Conservation (phyloP, 305 asterid genomes). For the Galium porrigens region DNA sequence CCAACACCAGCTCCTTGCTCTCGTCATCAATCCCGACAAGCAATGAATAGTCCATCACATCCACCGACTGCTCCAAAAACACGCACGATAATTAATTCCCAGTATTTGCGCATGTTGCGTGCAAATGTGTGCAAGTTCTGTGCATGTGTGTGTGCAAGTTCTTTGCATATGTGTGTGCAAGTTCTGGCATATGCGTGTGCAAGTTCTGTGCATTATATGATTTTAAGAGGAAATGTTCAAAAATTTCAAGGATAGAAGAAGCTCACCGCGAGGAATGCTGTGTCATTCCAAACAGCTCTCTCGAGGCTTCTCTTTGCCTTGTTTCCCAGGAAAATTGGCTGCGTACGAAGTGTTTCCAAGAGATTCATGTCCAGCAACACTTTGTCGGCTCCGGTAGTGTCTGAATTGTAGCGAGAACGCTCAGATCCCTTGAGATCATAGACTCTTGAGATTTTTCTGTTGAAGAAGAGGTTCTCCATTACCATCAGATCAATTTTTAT, state of each 20-base stretch:
- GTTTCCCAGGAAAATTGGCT: slow-evolving; percentile 85
- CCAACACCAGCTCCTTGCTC: slow-evolving; percentile 62
- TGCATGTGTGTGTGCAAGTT: neutral
- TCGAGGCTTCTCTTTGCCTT: slow-evolving; percentile 72
- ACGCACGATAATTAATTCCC: neutral
- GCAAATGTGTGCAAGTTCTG: neutral
- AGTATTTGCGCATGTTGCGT: neutral
- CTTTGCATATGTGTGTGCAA: neutral
- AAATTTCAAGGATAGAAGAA: slow-evolving; percentile 5
- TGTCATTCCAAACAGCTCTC: slow-evolving; percentile 95
- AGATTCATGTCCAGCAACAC: slow-evolving; percentile 75
- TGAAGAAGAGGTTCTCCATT: slow-evolving; percentile 89
- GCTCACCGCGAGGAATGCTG: slow-evolving; percentile 72
- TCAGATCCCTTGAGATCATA: slow-evolving; percentile 90
- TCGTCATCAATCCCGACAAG: slow-evolving; percentile 85
- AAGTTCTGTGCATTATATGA: neutral
- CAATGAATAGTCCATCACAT: slow-evolving; percentile 89
- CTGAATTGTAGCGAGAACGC: slow-evolving; percentile 80
- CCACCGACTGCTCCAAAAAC: slow-evolving; percentile 45
- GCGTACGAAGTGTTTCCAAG: slow-evolving; percentile 57
- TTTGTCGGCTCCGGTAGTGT: slow-evolving; percentile 68
- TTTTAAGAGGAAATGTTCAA: neutral
- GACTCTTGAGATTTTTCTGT: slow-evolving; percentile 49
- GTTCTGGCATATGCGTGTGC: neutral
- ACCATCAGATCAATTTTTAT: slow-evolving; percentile 88